A percentile compares a stretch with the other conserved stretches of the same genome.
phyloP scores from a whole-genome alignment of 495 filamentous ascomycete genomes.

The Talaromyces ruber region DNA sequence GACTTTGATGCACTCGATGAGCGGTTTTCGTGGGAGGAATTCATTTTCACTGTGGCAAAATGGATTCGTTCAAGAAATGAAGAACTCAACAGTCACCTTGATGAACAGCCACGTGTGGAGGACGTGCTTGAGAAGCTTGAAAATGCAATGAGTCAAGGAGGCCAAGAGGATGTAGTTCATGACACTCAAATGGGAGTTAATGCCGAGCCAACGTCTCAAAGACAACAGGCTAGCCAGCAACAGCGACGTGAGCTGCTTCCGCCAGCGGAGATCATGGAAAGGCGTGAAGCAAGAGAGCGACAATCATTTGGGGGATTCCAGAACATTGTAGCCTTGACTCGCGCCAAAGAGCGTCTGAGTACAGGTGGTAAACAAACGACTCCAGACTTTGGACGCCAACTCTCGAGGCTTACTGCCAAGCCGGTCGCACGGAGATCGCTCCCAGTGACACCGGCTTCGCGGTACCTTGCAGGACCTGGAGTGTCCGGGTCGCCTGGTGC shows the following conservation, averaged over 20 bases:
- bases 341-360: not conserved
- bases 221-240: not conserved
- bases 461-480: not conserved
- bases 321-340: not conserved
- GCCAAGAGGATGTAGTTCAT: not conserved
- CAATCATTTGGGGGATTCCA: not conserved
- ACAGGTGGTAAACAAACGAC: not conserved
- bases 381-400: not conserved
- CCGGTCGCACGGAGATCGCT: not conserved
- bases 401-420: not conserved
- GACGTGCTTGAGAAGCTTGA: conserved; percentile 14
- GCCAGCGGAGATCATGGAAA: not conserved
- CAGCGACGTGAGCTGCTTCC: not conserved
- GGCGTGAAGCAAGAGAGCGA: not conserved
- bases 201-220: not conserved
- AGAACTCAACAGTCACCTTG: conserved; percentile 20
- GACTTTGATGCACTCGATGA: conserved; percentile 19
- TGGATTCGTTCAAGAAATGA: conserved; percentile 25
- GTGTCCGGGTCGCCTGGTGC: no score
- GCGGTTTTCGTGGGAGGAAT: conserved; percentile 22
- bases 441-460: not conserved
- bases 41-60: conserved; percentile 20
- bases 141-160: conserved; percentile 5
- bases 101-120: conserved; percentile 12
- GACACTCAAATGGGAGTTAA: not conserved